Evolutionary conservation across 129 eudicot genomes (phyloP), one percentile per base, ranked within the genome.

Genomic region (Tagetes patula): DNA sequence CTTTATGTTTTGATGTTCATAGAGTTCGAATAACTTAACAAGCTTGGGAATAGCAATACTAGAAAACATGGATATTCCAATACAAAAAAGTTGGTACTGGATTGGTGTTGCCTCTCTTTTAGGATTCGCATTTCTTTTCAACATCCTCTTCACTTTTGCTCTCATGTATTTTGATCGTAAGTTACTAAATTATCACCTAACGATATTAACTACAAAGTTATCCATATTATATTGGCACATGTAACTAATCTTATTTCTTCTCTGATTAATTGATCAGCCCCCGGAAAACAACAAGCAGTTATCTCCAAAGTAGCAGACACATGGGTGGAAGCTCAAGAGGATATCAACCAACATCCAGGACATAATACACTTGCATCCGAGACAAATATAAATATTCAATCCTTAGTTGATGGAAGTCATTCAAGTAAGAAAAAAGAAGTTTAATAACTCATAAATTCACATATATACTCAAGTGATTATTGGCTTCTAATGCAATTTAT

Each of bases 391-490:
- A 69, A 70, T 36, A 70, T 58, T 37, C 77, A 76, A 72, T 77
- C 91, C 52, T 39, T 82, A 1, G 43, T 72, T 8, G 92, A 86
- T 81, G 88, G 87, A 76, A 86, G 85, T 72, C 82, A 81, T 70
- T 12, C 89, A 30, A 69, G 97, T 91, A 82, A 76, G 71, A 66
- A n/a, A 49, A 67, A 8, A 34, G 12, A 20, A 33, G 14, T 6
- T 12, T 3, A 37, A 38, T 5, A 61, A 64, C 48, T 38, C 11
- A 36, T 20, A 6, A 59, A 10, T 8, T 9, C 10, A 1, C 45
- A 12, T 6, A 62, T 46, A 62, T 37, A 62, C 45, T 59, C 6
- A 9, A 59, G 9, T 62, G 32, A 62, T 61, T 38, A 39, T 52
- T 0, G 32, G 30, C 1, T 52, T 3, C 11, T 64, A 63, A 74